Conservation (phyloP, 2,329 filamentous ascomycete species). For the Apiospora aurea region DNA sequence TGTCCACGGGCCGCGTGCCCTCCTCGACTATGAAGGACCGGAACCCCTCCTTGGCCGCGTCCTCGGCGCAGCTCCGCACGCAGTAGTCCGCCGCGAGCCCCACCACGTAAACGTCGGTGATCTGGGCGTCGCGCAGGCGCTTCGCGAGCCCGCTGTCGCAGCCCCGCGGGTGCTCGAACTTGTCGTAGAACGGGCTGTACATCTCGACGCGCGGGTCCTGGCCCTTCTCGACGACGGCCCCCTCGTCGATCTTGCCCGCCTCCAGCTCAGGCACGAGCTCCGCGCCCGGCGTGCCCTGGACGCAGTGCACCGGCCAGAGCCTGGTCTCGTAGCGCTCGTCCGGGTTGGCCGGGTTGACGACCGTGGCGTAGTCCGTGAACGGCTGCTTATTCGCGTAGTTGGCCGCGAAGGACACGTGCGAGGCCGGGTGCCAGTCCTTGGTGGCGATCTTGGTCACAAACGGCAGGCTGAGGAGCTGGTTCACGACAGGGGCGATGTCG, state of each 20-base stretch:
- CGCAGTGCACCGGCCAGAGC: constrained; percentile 92
- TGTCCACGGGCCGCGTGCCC: constrained; percentile 76
- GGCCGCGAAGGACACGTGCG: constrained; percentile 87
- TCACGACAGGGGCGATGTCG: constrained; percentile 73
- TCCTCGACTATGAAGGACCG: constrained; percentile 79
- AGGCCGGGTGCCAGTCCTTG: constrained; percentile 86
- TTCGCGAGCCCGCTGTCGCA: constrained; percentile 68
- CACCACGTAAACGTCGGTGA: constrained; percentile 85
- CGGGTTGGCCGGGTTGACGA: constrained; percentile 71
- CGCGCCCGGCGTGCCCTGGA: constrained; percentile 76
- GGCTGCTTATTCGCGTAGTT: constrained; percentile 76
- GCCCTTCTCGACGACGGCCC: constrained; percentile 80
- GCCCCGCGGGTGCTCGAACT: constrained; percentile 69
- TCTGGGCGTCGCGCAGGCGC: constrained; percentile 59
- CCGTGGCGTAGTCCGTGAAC: constrained; percentile 69
- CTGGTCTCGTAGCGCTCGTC: constrained; percentile 69
- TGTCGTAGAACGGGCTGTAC: constrained; percentile 91
- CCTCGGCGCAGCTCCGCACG: constrained; percentile 80
- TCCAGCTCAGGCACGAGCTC: constrained; percentile 78
- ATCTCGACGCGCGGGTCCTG: constrained; percentile 79
- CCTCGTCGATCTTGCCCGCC: constrained; percentile 61
- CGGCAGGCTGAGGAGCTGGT: constrained; percentile 73
- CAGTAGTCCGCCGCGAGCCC: constrained; percentile 92
- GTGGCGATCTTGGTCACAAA: constrained; percentile 82
- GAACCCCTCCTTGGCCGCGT: constrained; percentile 80